Percentiles rank a stretch among this genome's conserved stretches.
Evolutionary conservation across 345 rosid species (phyloP).

Genomic region (Hirschfeldia incana): DNA sequence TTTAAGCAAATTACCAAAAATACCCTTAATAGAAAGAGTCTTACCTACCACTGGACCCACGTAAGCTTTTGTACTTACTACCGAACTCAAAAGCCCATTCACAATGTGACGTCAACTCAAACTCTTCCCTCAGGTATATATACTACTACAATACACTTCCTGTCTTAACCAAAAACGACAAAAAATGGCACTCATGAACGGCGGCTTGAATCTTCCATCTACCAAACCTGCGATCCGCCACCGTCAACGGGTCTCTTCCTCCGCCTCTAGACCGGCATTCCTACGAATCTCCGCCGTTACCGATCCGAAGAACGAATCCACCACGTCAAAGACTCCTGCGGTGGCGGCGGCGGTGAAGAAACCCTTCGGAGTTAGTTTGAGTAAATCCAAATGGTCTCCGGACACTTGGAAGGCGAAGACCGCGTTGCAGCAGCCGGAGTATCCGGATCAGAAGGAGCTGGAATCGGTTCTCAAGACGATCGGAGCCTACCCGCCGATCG

Average conservation of each 20-base stretch:
- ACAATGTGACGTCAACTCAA: background rate
- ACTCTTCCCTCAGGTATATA: background rate
- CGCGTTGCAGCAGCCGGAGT: background rate
- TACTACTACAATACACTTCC: background rate
- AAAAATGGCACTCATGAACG: background rate
- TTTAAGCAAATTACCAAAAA: background rate
- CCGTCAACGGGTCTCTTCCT: background rate
- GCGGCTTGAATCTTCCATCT: background rate
- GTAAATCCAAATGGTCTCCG: background rate
- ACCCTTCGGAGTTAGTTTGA: background rate
- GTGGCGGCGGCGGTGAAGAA: background rate
- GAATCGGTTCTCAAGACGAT: background rate
- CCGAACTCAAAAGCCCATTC: background rate
- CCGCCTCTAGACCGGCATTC: background rate
- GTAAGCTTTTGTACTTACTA: background rate
- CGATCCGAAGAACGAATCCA: background rate
- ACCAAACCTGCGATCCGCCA: background rate
- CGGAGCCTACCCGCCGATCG: background rate
- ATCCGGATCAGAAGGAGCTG: background rate
- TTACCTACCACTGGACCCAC: background rate
- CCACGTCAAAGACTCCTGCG: background rate
- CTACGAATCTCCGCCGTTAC: background rate
- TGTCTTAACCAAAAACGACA: background rate
- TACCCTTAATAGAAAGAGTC: background rate
- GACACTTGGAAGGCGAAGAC: background rate